Evolutionary conservation across 176 grass and related monocot genomes (phyloP).

Genomic region (Poa annua): DNA sequence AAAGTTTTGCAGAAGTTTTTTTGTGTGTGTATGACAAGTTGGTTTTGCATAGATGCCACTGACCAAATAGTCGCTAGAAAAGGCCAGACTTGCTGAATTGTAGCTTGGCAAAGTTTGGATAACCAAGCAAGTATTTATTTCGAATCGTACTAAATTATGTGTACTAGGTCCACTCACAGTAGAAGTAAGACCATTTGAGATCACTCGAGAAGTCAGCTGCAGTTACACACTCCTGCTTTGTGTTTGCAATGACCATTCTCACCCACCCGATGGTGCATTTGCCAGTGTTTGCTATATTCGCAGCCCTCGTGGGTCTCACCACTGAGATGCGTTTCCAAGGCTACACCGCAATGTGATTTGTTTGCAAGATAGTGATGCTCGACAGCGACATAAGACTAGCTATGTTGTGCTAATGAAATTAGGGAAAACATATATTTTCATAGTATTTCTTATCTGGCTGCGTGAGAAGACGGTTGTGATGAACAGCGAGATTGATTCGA

Average conservation of each 20-base stretch:
- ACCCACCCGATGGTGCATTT: neutral
- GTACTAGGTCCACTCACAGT: no score
- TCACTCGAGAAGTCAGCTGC: neutral
- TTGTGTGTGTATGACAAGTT: neutral
- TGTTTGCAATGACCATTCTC: neutral
- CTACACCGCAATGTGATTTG: neutral
- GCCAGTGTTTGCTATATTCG: neutral
- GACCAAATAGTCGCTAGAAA: neutral
- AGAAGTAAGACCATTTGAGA: neutral
- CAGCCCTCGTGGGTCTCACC: neutral
- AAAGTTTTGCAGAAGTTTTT: neutral
- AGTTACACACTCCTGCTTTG: neutral
- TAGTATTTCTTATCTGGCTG: conserved; percentile 29
- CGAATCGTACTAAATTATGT: neutral
- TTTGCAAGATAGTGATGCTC: neutral
- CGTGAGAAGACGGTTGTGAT: neutral
- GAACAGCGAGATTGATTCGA: neutral
- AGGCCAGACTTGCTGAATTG: neutral
- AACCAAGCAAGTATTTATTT: neutral
- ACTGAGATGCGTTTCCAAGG: neutral
- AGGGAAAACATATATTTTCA: neutral
- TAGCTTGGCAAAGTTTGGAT: neutral
- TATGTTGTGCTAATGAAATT: neutral
- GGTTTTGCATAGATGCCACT: neutral
- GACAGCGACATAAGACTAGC: neutral